Percentiles rank a stretch among this genome's conserved stretches.
Conservation (phyloP, 306 rosid species). For the Quercus berberidifolia region DNA sequence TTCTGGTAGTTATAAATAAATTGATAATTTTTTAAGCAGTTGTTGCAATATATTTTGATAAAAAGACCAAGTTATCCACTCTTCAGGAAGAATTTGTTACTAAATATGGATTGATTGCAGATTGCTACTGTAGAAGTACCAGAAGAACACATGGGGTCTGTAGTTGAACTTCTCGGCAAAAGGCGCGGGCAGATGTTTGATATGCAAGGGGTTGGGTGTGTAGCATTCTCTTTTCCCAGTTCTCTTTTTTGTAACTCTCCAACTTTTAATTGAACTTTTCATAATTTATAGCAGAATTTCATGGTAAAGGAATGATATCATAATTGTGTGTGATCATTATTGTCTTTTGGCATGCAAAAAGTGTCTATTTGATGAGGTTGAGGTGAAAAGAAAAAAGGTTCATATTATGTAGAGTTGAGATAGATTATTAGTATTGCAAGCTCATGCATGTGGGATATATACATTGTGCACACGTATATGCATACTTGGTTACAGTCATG, state of each 20-base stretch:
- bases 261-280: neutral
- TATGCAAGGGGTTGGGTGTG: constrained; percentile 96
- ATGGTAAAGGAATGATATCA: constrained; percentile 1
- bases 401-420: neutral
- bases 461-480: neutral
- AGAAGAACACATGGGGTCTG: constrained; percentile 93
- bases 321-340: neutral
- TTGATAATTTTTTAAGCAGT: neutral
- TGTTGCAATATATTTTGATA: neutral
- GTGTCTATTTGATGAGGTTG: neutral
- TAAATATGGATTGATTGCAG: constrained; percentile 47
- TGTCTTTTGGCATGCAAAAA: neutral
- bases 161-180: constrained; percentile 93
- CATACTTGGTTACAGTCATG: neutral
- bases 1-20: neutral
- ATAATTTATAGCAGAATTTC: constrained; percentile 3
- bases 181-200: constrained; percentile 97
- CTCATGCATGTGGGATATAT: neutral
- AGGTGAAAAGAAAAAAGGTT: neutral
- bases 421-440: neutral
- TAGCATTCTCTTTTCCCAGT: constrained; percentile 25
- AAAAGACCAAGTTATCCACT: neutral
- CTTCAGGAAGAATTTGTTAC: neutral
- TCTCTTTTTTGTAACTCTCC: constrained; percentile 16
- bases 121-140: constrained; percentile 98